Percentiles rank a stretch among this genome's conserved stretches.
phyloP scores from a whole-genome alignment of 1,284 basidiomycete genomes.

The Mycosarcoma mackinlayi region DNA sequence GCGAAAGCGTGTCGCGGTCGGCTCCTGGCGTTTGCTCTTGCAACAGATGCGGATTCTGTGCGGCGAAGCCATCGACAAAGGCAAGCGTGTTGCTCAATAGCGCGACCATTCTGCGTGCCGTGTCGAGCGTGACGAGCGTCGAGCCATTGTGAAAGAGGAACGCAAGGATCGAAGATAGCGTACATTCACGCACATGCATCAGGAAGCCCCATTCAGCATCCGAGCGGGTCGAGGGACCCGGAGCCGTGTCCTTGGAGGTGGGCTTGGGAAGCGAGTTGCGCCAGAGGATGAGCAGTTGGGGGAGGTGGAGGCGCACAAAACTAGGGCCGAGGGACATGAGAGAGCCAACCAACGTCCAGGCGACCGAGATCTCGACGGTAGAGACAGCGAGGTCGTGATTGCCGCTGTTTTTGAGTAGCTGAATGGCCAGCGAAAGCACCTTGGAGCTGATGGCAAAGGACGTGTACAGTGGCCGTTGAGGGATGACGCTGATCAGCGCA shows the following conservation, averaged over 20 bases:
- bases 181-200: constrained; percentile 88
- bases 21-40: constrained; percentile 57
- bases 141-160: constrained; percentile 80
- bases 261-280: constrained; percentile 95
- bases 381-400: constrained; percentile 88
- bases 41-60: constrained; percentile 66
- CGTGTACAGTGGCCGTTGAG: constrained; percentile 88
- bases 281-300: constrained; percentile 94
- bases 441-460: constrained; percentile 92
- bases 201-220: constrained; percentile 88
- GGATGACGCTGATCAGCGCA: constrained; percentile 85
- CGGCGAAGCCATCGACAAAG: constrained; percentile 78
- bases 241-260: constrained; percentile 80
- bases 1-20: constrained; percentile 71
- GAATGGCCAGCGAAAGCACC: constrained; percentile 88
- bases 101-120: constrained; percentile 85
- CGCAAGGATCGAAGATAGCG: constrained; percentile 85
- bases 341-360: constrained; percentile 91
- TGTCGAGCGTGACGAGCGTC: constrained; percentile 86
- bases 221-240: constrained; percentile 73
- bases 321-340: constrained; percentile 92
- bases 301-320: constrained; percentile 89
- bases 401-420: constrained; percentile 87
- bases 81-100: constrained; percentile 88
- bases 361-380: constrained; percentile 87